Conservation (phyloP, 2,329 filamentous ascomycete genomes). For the Paracoccidioides brasiliensis region DNA sequence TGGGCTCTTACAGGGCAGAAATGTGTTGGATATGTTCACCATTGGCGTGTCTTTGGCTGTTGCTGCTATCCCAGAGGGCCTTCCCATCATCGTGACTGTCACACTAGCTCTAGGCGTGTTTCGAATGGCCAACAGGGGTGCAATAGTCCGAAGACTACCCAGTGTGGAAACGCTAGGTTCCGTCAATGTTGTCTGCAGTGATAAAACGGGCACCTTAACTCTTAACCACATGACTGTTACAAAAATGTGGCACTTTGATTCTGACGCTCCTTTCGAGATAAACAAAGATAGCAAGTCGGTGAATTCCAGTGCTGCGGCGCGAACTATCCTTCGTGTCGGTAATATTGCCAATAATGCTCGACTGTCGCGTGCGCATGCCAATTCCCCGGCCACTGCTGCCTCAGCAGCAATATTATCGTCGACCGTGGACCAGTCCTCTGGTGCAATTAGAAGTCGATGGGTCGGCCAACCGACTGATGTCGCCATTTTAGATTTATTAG, state of each 20-base stretch:
- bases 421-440: slow-evolving; percentile 51
- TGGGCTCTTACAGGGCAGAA: slow-evolving; percentile 79
- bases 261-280: slow-evolving; percentile 43
- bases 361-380: slow-evolving; percentile 58
- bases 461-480: slow-evolving; percentile 95
- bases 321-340: slow-evolving; percentile 75
- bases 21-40: slow-evolving; percentile 86
- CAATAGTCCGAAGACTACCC: slow-evolving; percentile 88
- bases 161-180: slow-evolving; percentile 95
- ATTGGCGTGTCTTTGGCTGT: slow-evolving; percentile 95
- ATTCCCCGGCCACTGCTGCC: slow-evolving; percentile 54
- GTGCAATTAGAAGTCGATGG: slow-evolving; percentile 70
- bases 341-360: slow-evolving; percentile 95
- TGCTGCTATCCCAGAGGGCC: slow-evolving; percentile 86
- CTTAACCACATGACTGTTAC: slow-evolving; percentile 98
- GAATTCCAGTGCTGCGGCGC: slow-evolving; percentile 57
- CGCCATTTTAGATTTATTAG: slow-evolving; percentile 86
- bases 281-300: slow-evolving; percentile 39
- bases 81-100: slow-evolving; percentile 96
- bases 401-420: slow-evolving; percentile 76
- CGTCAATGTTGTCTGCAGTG: slow-evolving; percentile 98
- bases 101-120: slow-evolving; percentile 89
- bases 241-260: slow-evolving; percentile 90
- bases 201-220: slow-evolving; percentile 93
- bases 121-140: slow-evolving; percentile 88